Conservation (phyloP, 257 asterid species). For the Przewalskia tangutica region DNA sequence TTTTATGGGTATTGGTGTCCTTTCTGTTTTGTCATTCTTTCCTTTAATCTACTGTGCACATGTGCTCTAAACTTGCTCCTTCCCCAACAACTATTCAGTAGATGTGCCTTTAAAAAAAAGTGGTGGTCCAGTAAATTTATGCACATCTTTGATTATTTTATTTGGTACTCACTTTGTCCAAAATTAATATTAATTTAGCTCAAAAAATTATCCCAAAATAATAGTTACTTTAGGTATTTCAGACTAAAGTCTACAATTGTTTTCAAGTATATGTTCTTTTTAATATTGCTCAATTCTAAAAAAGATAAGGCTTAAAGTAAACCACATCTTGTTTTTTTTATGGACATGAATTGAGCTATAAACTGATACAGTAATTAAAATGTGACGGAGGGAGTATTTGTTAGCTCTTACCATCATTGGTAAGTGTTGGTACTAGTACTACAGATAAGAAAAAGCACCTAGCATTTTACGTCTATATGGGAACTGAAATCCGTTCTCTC, state of each 20-base stretch:
- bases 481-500: not conserved
- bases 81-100: not conserved
- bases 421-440: not conserved
- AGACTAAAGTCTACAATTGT: too few relatives aligned
- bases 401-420: not conserved
- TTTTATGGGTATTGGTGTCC: conserved; percentile 23
- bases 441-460: not conserved
- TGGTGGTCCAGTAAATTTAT: not conserved
- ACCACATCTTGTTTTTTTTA: too few relatives aligned
- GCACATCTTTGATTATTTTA: not conserved
- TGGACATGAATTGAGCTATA: too few relatives aligned
- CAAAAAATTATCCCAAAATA: too few relatives aligned
- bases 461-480: not conserved
- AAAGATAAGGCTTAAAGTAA: too few relatives aligned
- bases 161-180: too few relatives aligned
- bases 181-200: too few relatives aligned
- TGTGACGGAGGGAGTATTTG: not conserved
- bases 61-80: not conserved
- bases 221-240: too few relatives aligned
- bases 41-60: not conserved
- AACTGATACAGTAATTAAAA: too few relatives aligned
- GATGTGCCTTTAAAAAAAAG: not conserved
- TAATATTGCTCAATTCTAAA: too few relatives aligned
- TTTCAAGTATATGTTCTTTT: too few relatives aligned
- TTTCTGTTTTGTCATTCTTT: conserved; percentile 10